Base-by-base conservation (phyloP, 768 basidiomycete genomes). In the Cyclocybe aegerita region DNA sequence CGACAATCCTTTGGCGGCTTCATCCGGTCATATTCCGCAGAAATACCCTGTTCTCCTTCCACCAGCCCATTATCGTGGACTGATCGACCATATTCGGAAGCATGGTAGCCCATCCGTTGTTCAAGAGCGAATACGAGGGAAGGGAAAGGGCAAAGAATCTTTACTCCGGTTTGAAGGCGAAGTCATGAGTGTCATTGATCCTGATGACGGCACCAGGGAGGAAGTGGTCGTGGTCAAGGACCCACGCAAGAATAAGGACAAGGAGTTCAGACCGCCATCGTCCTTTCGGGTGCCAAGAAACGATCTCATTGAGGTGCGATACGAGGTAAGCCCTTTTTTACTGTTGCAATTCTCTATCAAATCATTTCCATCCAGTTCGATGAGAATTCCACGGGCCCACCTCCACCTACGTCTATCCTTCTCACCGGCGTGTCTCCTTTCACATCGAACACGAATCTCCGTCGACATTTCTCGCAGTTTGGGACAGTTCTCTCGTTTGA, bases 351-450 rank as follows among this genome's bases (percentile, higher is more conserved):
- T 60, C 9, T 46, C 41, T 54, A 17, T 49, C 46, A 43, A 10
- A 43, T 39, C 1, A 33, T 51, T 34, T 33, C n/a, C 41, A 34
- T 52, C 14, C 65, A 96, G 92, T 83, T 87, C 72, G 93, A 95
- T 65, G 69, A 70, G 16, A 73, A 88, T 59, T 90, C 92, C 1
- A 74, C 75, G 1, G 83, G 84, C 0, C 78, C 88, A 0, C 83
- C 88, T 9, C 93, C 91, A 0, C 82, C 91, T 0, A 79, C 80
- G 0, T 77, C 83, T 1, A 81, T 98, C 4, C 78, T 95, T 9
- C 69, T 96, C 39, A 79, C 82, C 17, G 80, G 81, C 49, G 71
- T 96, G 40, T 83, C 86, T 1, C 82, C 85, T 0, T 71, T 97
- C 23, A 87, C 86, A 2, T 80, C 90, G 1, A 79, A 78, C 38